Base-by-base conservation (phyloP, 2,329 filamentous ascomycete species). In the Zalaria sp. region DNA sequence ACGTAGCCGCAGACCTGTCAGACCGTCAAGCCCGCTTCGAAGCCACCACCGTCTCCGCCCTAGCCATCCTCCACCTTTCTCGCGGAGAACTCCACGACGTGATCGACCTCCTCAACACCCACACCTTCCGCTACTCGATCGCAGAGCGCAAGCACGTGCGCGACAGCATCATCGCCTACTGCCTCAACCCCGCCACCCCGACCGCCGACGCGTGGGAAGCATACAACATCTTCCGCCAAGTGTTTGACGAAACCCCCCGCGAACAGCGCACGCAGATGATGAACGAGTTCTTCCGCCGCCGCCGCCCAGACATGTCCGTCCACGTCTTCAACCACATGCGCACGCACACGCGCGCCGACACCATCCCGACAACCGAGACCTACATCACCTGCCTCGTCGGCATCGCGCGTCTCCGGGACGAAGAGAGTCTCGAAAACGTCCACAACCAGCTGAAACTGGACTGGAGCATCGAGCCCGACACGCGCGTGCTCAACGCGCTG, bases 381-480 rank as follows among this genome's bases (percentile, higher is more conserved):
- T 98, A 98, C 56, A 72, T 84, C 3, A 65, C 71, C 29, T 88
- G 80, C 47, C 81, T 96, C 43, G 75, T 83, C 45, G 84, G 86
- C 2, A 73, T 94, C 25, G 56, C 54, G 4, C 50, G 49, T 37
- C 41, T 56, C 3, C 46, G 47, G 28, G 58, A 62, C 37, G 40
- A 57, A 1, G 77, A 83, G 43, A 78, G 77, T 35, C 65, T 95
- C 18, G 75, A 78, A 44, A 75, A 82, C 47, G 75, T 93, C 2
- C 83, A 94, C 64, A 94, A 95, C 57, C 89, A 94, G 76, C 71
- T 95, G 50, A 96, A 94, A 64, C 79, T 95, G 59, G 91, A 98
- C 58, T 72, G 79, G n/a, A 74, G 76, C 35, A 72, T 96, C 32
- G 78, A 88, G 51, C 72, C 81, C 4, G 79, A 74, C 51, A 96